Conservation (phyloP, 352 stramenopile genomes). For the Phytophthora uliginosa region DNA sequence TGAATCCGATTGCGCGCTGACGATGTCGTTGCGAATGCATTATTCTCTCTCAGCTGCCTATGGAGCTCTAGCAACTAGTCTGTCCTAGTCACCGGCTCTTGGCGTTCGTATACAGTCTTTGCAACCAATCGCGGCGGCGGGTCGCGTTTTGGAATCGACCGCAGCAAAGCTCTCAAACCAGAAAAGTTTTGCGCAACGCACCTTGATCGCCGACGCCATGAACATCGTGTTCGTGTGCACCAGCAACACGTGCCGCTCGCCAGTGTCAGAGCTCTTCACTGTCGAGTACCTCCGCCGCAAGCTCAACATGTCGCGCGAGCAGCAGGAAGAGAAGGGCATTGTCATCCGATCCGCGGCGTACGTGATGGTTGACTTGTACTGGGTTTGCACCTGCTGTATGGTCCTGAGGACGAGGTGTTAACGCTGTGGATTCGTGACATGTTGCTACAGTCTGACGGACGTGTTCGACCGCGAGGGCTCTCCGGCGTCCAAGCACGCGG, state of each 20-base stretch:
- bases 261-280: slow-evolving; percentile 79
- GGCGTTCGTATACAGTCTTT: slow-evolving; percentile 33
- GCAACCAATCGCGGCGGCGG: slow-evolving; percentile 26
- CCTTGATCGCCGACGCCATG: slow-evolving; percentile 38
- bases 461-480: slow-evolving; percentile 78
- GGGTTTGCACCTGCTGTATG: background rate
- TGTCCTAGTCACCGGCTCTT: too few species aligned
- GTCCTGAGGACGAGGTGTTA: background rate
- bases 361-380: slow-evolving; percentile 38
- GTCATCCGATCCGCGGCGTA: slow-evolving; percentile 73
- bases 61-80: too few species aligned
- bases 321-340: slow-evolving; percentile 77
- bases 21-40: slow-evolving; percentile 2
- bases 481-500: slow-evolving; percentile 63
- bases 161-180: slow-evolving; percentile 19
- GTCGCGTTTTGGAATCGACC: slow-evolving; percentile 5
- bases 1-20: background rate
- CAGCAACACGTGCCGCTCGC: slow-evolving; percentile 88
- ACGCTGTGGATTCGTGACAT: background rate
- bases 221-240: slow-evolving; percentile 90
- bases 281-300: slow-evolving; percentile 84
- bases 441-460: slow-evolving; percentile 64
- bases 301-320: slow-evolving; percentile 70
- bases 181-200: slow-evolving; percentile 9
- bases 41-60: slow-evolving; percentile 1